Evolutionary conservation across 257 asterid genomes (phyloP), one percentile per base, ranked within the genome.

Genomic region (Rhazya stricta): DNA sequence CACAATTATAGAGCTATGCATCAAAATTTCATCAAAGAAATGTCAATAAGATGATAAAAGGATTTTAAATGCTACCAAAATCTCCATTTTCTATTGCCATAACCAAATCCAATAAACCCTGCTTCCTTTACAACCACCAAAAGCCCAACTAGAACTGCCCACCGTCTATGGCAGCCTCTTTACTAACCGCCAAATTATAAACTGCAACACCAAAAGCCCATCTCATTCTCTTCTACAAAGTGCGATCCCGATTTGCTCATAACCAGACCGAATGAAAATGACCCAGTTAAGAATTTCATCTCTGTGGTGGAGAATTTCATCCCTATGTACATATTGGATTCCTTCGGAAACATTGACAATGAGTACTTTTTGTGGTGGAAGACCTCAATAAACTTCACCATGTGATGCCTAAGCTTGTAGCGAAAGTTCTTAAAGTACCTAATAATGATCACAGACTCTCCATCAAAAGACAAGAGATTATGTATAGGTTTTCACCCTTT

Each of bases 121-220:
- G 90, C 88, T 89, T 94, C 84, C 92, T 85, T 87, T 89, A 89
- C 80, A 97, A 97, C 78, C 99, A 92, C 89, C 96, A 96, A 18
- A 89, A 86, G 50, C 94, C 97, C 74, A 80, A 94, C 77, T 97
- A 90, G 77, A 84, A 89, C 86, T 91, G 96, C 65, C 98, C 72
- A 85, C 96, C 70, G 98, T 94, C 45, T 92, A 84, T 36, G 99
- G 99, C 25, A 98, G 98, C 76, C 81, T 87, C 30, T 92, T 94
- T 85, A 81, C 96, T 81, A 92, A 90, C 85, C 97, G 96, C 79
- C 93, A 83, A 57, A 76, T 82, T 29, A 2, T 83, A 39, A 86
- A 69, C 68, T 90, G 86, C 77, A 51, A 79, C 77, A 58, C 75
- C 76, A 29, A 53, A 50, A 51, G 43, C 75, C 56, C 13, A n/a